A percentile compares a stretch with the other conserved stretches of the same genome.
Conservation (phyloP, 139 green algal genomes). For the Chlorella sorokiniana region DNA sequence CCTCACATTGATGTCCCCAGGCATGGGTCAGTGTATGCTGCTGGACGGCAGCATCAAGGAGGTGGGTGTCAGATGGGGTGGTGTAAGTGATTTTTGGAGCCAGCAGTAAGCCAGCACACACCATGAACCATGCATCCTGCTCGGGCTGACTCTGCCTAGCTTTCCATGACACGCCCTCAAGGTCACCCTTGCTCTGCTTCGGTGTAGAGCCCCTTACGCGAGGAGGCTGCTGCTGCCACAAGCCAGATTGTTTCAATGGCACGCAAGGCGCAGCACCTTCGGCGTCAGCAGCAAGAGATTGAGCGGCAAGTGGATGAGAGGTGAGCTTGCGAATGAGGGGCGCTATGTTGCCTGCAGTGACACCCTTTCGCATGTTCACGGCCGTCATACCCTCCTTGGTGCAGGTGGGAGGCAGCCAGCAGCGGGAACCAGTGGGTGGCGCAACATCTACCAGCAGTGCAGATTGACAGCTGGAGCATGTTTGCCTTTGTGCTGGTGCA, state of each 20-base stretch:
- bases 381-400: neutral
- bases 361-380: neutral
- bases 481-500: conserved; percentile 66
- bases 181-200: too few relatives aligned
- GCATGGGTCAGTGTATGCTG: conserved; percentile 30
- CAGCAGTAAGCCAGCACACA: neutral
- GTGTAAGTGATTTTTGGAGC: neutral
- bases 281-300: conserved; percentile 43
- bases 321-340: neutral
- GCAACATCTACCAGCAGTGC: conserved; percentile 53
- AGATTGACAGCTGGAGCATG: conserved; percentile 68
- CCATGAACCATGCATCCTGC: neutral
- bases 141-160: too few relatives aligned
- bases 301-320: conserved; percentile 37
- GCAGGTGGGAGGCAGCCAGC: conserved; percentile 18
- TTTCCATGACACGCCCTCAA: neutral
- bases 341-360: neutral
- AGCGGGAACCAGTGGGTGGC: conserved; percentile 33
- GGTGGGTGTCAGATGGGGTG: neutral
- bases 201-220: conserved; percentile 16
- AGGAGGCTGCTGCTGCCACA: conserved; percentile 11
- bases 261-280: conserved; percentile 36
- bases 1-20: conserved; percentile 3
- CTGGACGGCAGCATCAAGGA: conserved; percentile 30
- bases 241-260: conserved; percentile 23